Evolutionary conservation across 2,329 filamentous ascomycete species (phyloP).

Genomic region (Bipolaris victoriae): DNA sequence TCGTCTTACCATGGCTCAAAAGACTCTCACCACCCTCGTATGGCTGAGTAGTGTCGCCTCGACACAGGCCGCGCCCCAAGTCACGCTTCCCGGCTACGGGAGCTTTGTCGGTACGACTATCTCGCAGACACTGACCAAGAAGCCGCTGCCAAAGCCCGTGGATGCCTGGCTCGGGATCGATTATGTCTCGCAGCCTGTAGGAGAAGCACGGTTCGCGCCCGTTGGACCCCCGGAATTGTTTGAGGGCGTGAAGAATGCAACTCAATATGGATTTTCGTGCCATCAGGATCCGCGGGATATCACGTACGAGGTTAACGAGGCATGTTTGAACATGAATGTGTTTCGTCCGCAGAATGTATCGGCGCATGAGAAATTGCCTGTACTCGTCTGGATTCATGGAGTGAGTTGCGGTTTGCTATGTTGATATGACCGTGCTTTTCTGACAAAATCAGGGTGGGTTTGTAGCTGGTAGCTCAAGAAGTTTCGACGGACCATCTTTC

Average conservation of each 20-base stretch:
- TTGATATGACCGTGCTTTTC: neutral
- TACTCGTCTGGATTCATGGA: slow-evolving; percentile 42
- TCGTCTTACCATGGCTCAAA: slow-evolving; percentile 1
- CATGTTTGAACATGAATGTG: slow-evolving; percentile 38
- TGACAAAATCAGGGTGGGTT: slow-evolving; percentile 21
- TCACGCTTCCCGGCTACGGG: slow-evolving; percentile 48
- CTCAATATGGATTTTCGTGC: slow-evolving; percentile 50
- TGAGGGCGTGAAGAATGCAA: slow-evolving; percentile 47
- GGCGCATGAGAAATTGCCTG: slow-evolving; percentile 28
- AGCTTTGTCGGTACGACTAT: slow-evolving; percentile 48
- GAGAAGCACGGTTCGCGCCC: slow-evolving; percentile 49
- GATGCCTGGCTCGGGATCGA: slow-evolving; percentile 58
- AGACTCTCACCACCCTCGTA: slow-evolving; percentile 5
- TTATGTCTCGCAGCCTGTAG: slow-evolving; percentile 50
- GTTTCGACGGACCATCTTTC: slow-evolving; percentile 36
- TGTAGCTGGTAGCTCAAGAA: slow-evolving; percentile 29
- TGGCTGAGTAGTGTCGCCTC: neutral
- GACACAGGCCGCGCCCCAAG: slow-evolving; percentile 1
- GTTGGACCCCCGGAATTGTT: slow-evolving; percentile 49
- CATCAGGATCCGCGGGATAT: slow-evolving; percentile 51
- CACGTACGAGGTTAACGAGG: slow-evolving; percentile 27
- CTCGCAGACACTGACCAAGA: slow-evolving; percentile 46
- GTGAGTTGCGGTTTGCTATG: slow-evolving; percentile 13
- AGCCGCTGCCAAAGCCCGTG: slow-evolving; percentile 43
- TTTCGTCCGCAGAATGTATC: slow-evolving; percentile 29